Conservation (phyloP, 2,329 filamentous ascomycete genomes). For the Beauveria caledonica region DNA sequence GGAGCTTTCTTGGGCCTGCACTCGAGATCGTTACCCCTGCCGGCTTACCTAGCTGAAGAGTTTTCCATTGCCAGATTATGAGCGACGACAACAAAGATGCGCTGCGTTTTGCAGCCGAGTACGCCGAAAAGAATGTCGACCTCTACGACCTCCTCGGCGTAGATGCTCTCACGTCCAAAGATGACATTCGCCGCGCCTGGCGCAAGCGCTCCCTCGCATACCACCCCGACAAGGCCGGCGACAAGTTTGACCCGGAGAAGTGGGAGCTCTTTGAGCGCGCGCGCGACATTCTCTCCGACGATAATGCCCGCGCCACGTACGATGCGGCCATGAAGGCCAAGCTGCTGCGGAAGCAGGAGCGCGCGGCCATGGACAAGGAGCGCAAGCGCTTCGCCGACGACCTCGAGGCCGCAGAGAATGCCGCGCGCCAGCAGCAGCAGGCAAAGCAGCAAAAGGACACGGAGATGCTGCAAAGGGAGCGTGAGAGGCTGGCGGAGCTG, state of each 20-base stretch:
- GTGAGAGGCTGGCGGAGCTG: conserved; percentile 28
- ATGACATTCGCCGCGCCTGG: conserved; percentile 78
- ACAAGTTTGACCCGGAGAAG: conserved; percentile 64
- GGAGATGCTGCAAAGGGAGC: conserved; percentile 30
- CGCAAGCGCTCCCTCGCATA: conserved; percentile 79
- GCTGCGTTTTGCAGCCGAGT: conserved; percentile 45
- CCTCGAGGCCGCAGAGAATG: conserved; percentile 68
- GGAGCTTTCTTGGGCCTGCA: background rate
- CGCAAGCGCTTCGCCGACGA: conserved; percentile 76
- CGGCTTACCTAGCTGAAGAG: background rate
- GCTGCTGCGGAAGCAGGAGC: conserved; percentile 60
- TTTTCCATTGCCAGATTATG: conserved; percentile 19
- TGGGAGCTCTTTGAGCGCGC: conserved; percentile 83
- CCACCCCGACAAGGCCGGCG: conserved; percentile 85
- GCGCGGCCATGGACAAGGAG: conserved; percentile 64
- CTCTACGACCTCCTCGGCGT: conserved; percentile 72
- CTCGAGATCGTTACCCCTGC: background rate
- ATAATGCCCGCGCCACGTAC: conserved; percentile 65
- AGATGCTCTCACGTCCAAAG: conserved; percentile 52
- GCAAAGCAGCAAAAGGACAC: conserved; percentile 30
- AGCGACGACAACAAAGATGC: conserved; percentile 39
- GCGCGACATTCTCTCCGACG: conserved; percentile 72
- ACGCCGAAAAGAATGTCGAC: conserved; percentile 56
- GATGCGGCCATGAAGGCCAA: conserved; percentile 67
- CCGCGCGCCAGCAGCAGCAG: conserved; percentile 51